phyloP scores from a whole-genome alignment of 805 yeast species.

The Saccharomycodes ludwigii region DNA sequence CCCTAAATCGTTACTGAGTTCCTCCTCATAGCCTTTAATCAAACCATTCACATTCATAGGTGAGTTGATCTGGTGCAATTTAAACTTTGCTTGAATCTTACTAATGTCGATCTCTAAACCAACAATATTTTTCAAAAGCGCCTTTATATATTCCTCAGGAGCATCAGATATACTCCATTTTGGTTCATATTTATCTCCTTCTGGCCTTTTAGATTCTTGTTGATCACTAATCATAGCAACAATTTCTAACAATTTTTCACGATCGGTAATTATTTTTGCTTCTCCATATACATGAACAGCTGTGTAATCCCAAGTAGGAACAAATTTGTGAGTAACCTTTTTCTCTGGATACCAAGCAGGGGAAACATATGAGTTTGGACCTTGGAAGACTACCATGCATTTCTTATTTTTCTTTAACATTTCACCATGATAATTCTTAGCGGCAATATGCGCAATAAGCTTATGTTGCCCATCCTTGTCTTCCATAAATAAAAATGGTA shows the following conservation, averaged over 20 bases:
- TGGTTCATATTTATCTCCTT: conserved; percentile 14
- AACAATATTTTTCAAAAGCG: conserved; percentile 36
- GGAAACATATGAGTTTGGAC: conserved; percentile 39
- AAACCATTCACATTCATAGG: conserved; percentile 39
- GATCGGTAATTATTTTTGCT: conserved; percentile 32
- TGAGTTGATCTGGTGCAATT: conserved; percentile 41
- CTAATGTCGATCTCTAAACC: conserved; percentile 43
- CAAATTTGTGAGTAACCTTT: conserved; percentile 42
- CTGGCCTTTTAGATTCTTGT: conserved; percentile 31
- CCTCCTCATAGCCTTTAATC: conserved; percentile 31
- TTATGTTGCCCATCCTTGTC: conserved; percentile 26
- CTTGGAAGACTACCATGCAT: conserved; percentile 40
- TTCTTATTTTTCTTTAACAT: conserved; percentile 27
- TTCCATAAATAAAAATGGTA: conserved; percentile 37
- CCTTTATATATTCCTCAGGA: conserved; percentile 33
- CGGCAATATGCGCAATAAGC: conserved; percentile 45
- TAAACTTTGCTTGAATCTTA: conserved; percentile 39
- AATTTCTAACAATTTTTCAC: conserved; percentile 33
- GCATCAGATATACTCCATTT: conserved; percentile 51
- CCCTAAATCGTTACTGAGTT: conserved; percentile 22
- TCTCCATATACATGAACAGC: conserved; percentile 44
- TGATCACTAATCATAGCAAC: conserved; percentile 32
- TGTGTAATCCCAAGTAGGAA: conserved; percentile 63
- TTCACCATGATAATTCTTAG: conserved; percentile 37
- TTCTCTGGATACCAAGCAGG: conserved; percentile 51